Evolutionary conservation across 1,139 yeast genomes (phyloP).

Genomic region (Arxiozyma telluris): DNA sequence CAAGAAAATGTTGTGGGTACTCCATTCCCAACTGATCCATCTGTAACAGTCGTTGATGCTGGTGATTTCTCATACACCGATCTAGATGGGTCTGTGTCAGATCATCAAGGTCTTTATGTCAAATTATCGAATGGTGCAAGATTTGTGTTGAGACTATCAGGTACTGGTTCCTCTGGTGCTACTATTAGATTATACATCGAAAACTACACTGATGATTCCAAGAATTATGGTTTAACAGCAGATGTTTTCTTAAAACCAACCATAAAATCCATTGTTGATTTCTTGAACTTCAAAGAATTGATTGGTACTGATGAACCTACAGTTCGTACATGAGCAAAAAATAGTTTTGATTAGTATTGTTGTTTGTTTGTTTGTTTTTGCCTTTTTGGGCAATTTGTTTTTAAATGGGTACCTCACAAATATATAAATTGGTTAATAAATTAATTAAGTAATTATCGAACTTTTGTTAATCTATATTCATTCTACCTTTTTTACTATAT

Average conservation of each 20-base stretch:
- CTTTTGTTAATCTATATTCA: neutral
- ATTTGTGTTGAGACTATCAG: conserved; percentile 84
- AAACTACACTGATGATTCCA: conserved; percentile 58
- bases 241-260: conserved; percentile 61
- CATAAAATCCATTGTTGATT: conserved; percentile 53
- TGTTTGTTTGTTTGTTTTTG: neutral
- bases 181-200: conserved; percentile 91
- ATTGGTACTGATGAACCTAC: conserved; percentile 85
- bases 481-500: neutral
- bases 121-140: conserved; percentile 78
- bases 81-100: conserved; percentile 84
- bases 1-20: conserved; percentile 39
- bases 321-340: conserved; percentile 36
- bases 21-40: conserved; percentile 34
- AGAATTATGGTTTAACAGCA: conserved; percentile 45
- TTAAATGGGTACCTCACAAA: neutral
- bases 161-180: conserved; percentile 98
- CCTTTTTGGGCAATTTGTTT: neutral
- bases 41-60: conserved; percentile 55
- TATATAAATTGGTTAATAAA: neutral
- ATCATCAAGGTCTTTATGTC: conserved; percentile 82
- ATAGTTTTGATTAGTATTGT: neutral
- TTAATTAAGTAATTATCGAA: neutral
- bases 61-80: conserved; percentile 92
- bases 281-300: conserved; percentile 63